Evolutionary conservation across 78 protist genomes (phyloP).

Genomic region (Guillardia theta): DNA sequence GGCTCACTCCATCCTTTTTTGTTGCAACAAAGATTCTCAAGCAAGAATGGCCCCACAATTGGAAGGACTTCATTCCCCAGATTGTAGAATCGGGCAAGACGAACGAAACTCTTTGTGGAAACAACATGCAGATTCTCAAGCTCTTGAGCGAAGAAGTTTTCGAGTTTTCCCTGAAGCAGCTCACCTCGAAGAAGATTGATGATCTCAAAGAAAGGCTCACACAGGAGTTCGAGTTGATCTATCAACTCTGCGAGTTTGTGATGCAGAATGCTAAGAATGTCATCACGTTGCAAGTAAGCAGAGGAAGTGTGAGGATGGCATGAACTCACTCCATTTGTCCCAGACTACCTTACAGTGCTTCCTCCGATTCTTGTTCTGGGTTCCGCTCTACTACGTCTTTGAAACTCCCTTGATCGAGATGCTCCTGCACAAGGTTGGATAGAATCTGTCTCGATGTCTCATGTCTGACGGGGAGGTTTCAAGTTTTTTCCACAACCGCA

Average conservation of each 20-base stretch:
- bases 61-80: constrained; percentile 94
- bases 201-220: constrained; percentile 81
- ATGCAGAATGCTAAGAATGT: constrained; percentile 49
- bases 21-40: constrained; percentile 62
- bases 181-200: constrained; percentile 79
- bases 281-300: constrained; percentile 50
- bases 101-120: constrained; percentile 89
- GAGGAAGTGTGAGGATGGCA: no score
- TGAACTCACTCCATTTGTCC: no score
- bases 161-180: constrained; percentile 85
- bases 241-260: constrained; percentile 75
- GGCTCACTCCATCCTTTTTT: background rate
- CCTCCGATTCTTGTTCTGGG: constrained; percentile 89
- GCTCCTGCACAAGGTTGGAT: constrained; percentile 54
- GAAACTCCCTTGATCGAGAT: constrained; percentile 74
- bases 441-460: no score
- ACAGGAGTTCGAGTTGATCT: constrained; percentile 83
- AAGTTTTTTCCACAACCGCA: constrained; percentile 35
- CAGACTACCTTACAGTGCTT: constrained; percentile 80
- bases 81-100: constrained; percentile 79
- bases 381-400: constrained; percentile 94
- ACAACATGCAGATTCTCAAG: constrained; percentile 90
- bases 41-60: constrained; percentile 95
- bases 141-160: constrained; percentile 86
- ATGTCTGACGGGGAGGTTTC: no score